Evolutionary conservation across 2,329 filamentous ascomycete species (phyloP).

Genomic region (Diaporthe citrichinensis): DNA sequence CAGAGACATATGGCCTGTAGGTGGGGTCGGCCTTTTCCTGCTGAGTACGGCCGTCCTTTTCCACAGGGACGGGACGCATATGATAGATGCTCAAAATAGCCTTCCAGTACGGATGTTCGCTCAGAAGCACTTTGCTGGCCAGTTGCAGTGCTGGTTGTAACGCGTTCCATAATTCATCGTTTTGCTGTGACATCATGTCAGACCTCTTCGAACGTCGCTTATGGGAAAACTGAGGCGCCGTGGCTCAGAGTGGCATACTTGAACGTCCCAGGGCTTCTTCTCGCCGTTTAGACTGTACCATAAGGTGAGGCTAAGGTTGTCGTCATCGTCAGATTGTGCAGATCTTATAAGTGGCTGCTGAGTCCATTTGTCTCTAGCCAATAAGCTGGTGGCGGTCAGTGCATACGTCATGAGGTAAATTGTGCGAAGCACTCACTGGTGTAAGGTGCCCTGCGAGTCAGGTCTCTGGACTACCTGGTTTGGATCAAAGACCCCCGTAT

Average conservation of each 20-base stretch:
- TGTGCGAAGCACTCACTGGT: background rate
- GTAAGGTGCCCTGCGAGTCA: background rate
- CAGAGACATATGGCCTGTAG: background rate
- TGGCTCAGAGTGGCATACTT: background rate
- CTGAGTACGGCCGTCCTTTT: background rate
- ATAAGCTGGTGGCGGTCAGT: background rate
- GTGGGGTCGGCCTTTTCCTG: background rate
- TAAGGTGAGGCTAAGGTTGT: background rate
- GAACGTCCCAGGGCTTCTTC: background rate
- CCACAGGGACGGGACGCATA: background rate
- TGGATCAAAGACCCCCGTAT: background rate
- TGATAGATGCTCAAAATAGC: background rate
- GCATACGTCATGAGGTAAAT: background rate
- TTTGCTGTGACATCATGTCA: background rate
- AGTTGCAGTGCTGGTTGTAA: background rate
- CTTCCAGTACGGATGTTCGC: background rate
- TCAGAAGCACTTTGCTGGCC: background rate
- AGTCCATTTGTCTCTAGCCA: background rate
- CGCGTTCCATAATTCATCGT: conserved; percentile 7
- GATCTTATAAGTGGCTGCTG: background rate
- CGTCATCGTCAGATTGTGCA: fast-evolving
- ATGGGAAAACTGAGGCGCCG: background rate
- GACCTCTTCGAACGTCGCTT: no score
- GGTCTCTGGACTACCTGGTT: background rate
- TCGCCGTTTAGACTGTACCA: background rate